Conservation (phyloP, 2,329 filamentous ascomycete genomes). For the Aspergillus pseudoviridinutans region DNA sequence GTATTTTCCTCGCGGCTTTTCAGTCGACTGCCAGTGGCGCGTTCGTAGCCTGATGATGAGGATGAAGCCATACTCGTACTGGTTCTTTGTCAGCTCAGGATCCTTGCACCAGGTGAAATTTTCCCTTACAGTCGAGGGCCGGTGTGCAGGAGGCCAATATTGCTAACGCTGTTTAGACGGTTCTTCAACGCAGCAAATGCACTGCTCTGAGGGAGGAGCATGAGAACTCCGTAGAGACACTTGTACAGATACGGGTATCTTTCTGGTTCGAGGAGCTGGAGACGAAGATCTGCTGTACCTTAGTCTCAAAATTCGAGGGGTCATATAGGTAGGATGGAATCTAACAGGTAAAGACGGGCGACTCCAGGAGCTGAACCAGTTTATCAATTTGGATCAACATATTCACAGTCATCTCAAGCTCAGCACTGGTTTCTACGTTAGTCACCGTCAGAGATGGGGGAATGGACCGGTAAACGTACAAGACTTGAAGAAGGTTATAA, state of each 20-base stretch:
- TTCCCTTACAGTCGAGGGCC: slow-evolving; percentile 69
- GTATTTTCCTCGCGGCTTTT: slow-evolving; percentile 77
- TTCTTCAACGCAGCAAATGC: slow-evolving; percentile 97
- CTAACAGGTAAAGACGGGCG: slow-evolving; percentile 94
- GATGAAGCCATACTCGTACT: slow-evolving; percentile 8
- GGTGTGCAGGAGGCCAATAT: slow-evolving; percentile 90
- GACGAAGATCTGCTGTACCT: slow-evolving; percentile 68
- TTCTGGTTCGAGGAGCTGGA: slow-evolving; percentile 93
- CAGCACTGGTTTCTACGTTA: slow-evolving; percentile 60
- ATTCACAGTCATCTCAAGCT: slow-evolving; percentile 97
- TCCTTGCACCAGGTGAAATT: slow-evolving; percentile 19
- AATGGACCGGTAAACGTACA: slow-evolving; percentile 54
- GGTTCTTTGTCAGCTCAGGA: slow-evolving; percentile 8
- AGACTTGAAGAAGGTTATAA: slow-evolving; percentile 91
- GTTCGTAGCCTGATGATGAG: slow-evolving; percentile 57
- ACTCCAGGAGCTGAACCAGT: slow-evolving; percentile 92
- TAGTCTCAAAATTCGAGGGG: slow-evolving; percentile 5
- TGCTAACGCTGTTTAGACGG: slow-evolving; percentile 91
- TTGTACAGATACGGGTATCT: slow-evolving; percentile 95
- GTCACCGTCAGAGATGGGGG: not conserved
- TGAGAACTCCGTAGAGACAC: slow-evolving; percentile 92
- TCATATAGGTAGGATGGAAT: slow-evolving; percentile 4
- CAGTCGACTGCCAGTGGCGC: slow-evolving; percentile 64
- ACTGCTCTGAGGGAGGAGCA: slow-evolving; percentile 97
- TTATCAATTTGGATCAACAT: slow-evolving; percentile 99